Base-by-base conservation (phyloP, 2,329 filamentous ascomycete genomes). In the Peltaster fructicola region DNA sequence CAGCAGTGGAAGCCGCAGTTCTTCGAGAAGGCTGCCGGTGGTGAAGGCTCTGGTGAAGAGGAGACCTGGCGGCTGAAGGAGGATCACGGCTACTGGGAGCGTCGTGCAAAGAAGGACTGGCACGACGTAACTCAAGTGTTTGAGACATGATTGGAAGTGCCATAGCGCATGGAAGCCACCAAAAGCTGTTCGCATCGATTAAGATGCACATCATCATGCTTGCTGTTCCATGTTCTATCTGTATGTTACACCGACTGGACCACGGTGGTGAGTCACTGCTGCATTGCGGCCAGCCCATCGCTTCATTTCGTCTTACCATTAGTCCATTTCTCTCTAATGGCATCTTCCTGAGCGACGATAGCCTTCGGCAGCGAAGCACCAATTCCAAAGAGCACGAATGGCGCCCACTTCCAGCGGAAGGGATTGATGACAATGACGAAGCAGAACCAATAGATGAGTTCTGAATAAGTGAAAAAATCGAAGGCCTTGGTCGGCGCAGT, bases 71-170 rank as follows among this genome's bases (percentile, higher is more conserved):
- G 70, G 41, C 51, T 92, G 34, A 88, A 73, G 56, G 59, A 60
- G 3, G 82, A 75, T 51, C 81, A 90, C 10, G 73, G 80, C 6
- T 98, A 98, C 53, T 98, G 88, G 88, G 84, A 92, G 45, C 74
- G 80, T 52, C 66, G 85, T 32, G 63, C 60, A 3, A 66, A 57
- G 35, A 73, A 73, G 2, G 58, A 58, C 28, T 92, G 79, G 80
- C 51, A 51, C 6, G 59, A 57, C 5, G 57, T 71, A 19, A 50
- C 58, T 29, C 54, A 63, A 27, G 61, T 73, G 23, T 67, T 73
- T 43, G 46, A 51, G 35, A 27, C 37, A 12, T 48, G 32, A 43
- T 20, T 19, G 15, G 14, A 12, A 17, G n/a, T n/a, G n/a, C n/a
- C n/a, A n/a, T n/a, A n/a, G n/a, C n/a, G n/a, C n/a, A n/a, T n/a